Evolutionary conservation across 352 stramenopile genomes (phyloP).

Genomic region (Blastocystis hominis): DNA sequence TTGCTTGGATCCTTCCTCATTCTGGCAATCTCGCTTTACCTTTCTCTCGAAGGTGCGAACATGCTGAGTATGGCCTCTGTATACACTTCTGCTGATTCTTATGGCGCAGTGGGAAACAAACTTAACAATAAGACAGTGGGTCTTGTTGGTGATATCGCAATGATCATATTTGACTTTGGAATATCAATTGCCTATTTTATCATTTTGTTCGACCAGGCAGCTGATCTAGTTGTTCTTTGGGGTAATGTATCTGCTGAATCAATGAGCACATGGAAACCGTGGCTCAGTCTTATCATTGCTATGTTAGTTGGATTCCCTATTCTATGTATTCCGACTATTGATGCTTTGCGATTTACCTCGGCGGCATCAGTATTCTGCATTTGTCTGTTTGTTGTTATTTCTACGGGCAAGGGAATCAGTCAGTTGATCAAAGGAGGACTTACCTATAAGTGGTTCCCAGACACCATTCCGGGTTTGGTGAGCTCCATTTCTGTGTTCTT

Average conservation of each 20-base stretch:
- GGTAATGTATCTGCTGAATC: neutral
- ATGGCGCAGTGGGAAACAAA: neutral
- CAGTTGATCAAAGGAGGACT: neutral
- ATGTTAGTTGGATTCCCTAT: neutral
- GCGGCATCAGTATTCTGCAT: neutral
- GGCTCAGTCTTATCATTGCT: neutral
- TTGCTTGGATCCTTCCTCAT: neutral
- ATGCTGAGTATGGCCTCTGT: neutral
- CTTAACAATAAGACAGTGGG: neutral
- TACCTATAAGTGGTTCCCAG: neutral
- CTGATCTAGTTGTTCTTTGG: slow-evolving; percentile 4
- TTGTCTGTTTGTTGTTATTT: neutral
- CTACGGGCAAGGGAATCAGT: neutral
- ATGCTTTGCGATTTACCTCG: neutral
- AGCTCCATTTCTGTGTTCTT: slow-evolving; percentile 7
- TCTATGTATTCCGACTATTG: neutral
- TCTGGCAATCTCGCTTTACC: neutral
- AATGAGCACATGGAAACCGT: neutral
- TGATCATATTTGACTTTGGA: slow-evolving; percentile 19
- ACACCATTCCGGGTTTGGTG: neutral
- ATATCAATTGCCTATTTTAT: neutral
- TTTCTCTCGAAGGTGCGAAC: neutral
- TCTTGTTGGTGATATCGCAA: neutral
- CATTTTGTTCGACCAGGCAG: slow-evolving; percentile 11
- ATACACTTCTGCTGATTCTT: neutral